Conservation (phyloP, 192 early-diverging fungal species). For the Entophlyctis helioformis region DNA sequence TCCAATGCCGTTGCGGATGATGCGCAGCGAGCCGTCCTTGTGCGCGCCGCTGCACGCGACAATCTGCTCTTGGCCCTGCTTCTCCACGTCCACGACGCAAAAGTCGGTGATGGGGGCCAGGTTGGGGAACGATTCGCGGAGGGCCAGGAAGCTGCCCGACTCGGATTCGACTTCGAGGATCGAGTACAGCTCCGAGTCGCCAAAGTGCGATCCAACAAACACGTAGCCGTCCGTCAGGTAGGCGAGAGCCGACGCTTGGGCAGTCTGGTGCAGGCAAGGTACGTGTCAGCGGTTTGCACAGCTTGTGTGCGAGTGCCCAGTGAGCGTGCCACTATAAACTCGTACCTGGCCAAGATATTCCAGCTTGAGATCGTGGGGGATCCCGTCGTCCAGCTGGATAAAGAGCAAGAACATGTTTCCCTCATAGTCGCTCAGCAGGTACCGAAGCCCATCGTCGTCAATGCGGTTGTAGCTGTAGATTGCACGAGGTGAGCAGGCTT, state of each 20-base stretch:
- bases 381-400: constrained; percentile 5
- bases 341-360: constrained; percentile 40
- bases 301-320: too few relatives aligned
- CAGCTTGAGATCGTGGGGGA: constrained; percentile 18
- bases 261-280: too few relatives aligned
- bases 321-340: too few relatives aligned
- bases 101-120: constrained; percentile 81
- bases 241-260: constrained; percentile 42
- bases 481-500: neutral
- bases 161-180: constrained; percentile 20
- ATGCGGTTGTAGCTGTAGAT: constrained; percentile 20
- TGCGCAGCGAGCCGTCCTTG: constrained; percentile 60
- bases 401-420: constrained; percentile 43
- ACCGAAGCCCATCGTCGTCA: constrained; percentile 36
- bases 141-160: constrained; percentile 34
- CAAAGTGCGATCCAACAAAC: constrained; percentile 76
- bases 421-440: constrained; percentile 56
- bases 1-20: constrained; percentile 83
- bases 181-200: constrained; percentile 70
- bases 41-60: constrained; percentile 76
- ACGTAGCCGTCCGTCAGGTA: constrained; percentile 57
- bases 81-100: constrained; percentile 65
- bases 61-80: constrained; percentile 60
- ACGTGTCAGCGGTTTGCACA: too few relatives aligned
- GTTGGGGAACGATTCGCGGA: constrained; percentile 53